Conservation (phyloP, 2,329 filamentous ascomycete species). For the Aspergillus novofumigatus region DNA sequence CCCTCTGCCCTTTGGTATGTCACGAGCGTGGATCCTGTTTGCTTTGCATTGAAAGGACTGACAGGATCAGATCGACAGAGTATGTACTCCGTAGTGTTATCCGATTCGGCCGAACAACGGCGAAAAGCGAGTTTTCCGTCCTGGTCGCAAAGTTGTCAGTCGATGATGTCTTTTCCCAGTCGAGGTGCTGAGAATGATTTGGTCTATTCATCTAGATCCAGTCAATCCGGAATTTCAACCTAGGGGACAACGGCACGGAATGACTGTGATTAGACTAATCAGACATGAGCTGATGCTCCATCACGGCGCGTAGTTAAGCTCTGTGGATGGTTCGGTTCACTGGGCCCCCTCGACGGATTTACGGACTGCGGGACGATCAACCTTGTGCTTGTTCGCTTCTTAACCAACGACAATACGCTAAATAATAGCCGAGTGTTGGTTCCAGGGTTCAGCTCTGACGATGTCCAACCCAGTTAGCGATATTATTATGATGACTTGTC, state of each 20-base stretch:
- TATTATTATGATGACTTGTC: neutral
- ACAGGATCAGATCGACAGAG: too few species aligned
- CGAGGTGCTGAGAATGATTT: slow-evolving; percentile 1
- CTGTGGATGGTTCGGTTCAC: slow-evolving; percentile 13
- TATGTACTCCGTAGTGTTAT: too few species aligned
- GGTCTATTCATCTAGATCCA: too few species aligned
- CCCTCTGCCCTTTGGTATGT: neutral
- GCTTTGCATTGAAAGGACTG: too few species aligned
- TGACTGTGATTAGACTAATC: slow-evolving; percentile 2
- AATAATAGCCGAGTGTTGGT: slow-evolving; percentile 6
- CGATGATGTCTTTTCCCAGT: neutral
- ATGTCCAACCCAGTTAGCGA: slow-evolving; percentile 8
- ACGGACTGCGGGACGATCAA: slow-evolving; percentile 19
- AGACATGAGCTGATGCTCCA: slow-evolving; percentile 4
- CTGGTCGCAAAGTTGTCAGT: too few species aligned
- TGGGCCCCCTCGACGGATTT: slow-evolving; percentile 4
- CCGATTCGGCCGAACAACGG: too few species aligned
- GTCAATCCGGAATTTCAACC: neutral
- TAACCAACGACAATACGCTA: slow-evolving; percentile 2
- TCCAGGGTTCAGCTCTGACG: slow-evolving; percentile 14
- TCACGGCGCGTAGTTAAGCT: slow-evolving; percentile 23
- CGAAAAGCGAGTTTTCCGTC: too few species aligned
- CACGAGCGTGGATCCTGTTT: neutral
- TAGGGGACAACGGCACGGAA: neutral
- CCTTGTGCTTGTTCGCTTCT: slow-evolving; percentile 7